Evolutionary conservation across 176 grass and related monocot genomes (phyloP).

Genomic region (Aegilops speltoides): DNA sequence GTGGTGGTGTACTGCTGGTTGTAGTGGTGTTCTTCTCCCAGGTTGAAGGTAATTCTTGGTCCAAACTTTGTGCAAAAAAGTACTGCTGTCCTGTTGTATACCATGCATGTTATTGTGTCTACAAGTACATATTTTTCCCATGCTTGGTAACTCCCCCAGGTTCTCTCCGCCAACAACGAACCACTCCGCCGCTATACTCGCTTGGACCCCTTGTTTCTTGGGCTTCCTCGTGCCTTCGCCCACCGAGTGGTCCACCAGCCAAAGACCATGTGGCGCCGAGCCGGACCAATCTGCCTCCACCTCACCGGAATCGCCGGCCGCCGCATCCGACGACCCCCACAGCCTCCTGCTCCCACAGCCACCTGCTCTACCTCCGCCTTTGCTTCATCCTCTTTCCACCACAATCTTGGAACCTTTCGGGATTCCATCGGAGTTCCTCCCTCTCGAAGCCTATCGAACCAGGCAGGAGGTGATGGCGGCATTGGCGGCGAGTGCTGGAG

Average conservation of each 20-base stretch:
- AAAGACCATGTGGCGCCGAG: slow-evolving; percentile 38
- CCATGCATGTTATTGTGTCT: no score
- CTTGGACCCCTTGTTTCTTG: no score
- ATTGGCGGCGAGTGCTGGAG: slow-evolving; percentile 60
- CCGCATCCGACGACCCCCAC: not conserved
- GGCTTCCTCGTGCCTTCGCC: not conserved
- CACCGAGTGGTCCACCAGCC: not conserved
- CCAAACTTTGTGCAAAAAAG: no score
- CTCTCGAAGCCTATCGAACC: slow-evolving; percentile 25
- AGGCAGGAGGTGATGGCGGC: not conserved
- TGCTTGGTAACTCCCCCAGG: no score
- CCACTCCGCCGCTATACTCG: no score
- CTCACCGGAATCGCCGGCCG: not conserved
- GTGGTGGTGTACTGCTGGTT: no score
- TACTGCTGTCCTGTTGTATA: no score
- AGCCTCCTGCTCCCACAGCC: not conserved
- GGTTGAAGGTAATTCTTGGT: no score
- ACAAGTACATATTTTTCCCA: no score
- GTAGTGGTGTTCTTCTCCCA: no score
- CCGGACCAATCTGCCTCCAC: slow-evolving; percentile 15
- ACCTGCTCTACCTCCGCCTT: not conserved
- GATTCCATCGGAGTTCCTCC: slow-evolving; percentile 2
- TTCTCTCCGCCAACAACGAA: no score
- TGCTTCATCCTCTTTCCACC: not conserved
- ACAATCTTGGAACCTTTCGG: not conserved